A percentile compares a stretch with the other conserved stretches of the same genome.
phyloP scores from a whole-genome alignment of 768 basidiomycete species.

The Cystofilobasidium capitatum region DNA sequence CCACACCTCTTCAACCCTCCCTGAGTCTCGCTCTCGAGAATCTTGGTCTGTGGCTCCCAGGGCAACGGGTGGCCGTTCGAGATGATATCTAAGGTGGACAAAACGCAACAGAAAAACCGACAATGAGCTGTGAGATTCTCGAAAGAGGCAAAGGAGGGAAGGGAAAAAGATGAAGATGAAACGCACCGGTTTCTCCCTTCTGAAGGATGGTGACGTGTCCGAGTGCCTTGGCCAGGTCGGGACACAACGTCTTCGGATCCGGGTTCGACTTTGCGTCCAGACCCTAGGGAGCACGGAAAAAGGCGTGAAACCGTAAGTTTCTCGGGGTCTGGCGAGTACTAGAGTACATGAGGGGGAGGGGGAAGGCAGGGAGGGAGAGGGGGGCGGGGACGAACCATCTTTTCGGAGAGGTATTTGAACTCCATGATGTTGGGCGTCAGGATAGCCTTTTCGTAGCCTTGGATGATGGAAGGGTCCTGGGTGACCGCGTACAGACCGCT shows the following conservation, averaged over 20 bases:
- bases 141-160: neutral
- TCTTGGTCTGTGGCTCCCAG: slow-evolving; percentile 48
- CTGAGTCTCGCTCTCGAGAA: slow-evolving; percentile 54
- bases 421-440: slow-evolving; percentile 92
- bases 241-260: slow-evolving; percentile 46
- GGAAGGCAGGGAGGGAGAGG: neutral
- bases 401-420: slow-evolving; percentile 72
- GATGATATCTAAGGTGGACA: slow-evolving; percentile 74
- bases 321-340: neutral
- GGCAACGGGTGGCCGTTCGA: slow-evolving; percentile 43
- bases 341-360: neutral
- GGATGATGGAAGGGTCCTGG: slow-evolving; percentile 61
- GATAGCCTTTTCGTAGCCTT: slow-evolving; percentile 76
- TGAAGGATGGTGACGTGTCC: slow-evolving; percentile 84
- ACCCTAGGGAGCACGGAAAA: slow-evolving; percentile 31
- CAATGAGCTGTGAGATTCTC: neutral
- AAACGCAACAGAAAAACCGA: slow-evolving; percentile 43
- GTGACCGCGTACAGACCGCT: slow-evolving; percentile 67
- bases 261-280: slow-evolving; percentile 35
- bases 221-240: slow-evolving; percentile 58
- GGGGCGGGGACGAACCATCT: slow-evolving; percentile 46
- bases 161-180: neutral
- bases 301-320: neutral
- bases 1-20: slow-evolving; percentile 90
- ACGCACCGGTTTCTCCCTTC: slow-evolving; percentile 54